These are phyloP conservation scores for Botrytis sinoallii DNA, from an alignment of 2,329 filamentous ascomycete species.

Conservation along the genomic window DNA sequence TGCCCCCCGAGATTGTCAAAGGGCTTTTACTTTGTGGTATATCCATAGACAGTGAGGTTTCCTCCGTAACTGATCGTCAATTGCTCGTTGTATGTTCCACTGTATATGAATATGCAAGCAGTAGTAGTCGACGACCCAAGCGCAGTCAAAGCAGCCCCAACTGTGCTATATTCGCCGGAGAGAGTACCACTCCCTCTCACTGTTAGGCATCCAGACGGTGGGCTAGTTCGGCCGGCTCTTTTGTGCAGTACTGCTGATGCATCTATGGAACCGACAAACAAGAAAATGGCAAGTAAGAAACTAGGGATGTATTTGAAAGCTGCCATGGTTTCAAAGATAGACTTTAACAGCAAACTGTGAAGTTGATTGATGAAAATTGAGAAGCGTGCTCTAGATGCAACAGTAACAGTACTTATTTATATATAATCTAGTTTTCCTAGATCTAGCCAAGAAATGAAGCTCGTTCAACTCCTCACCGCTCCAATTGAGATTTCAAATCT, in stretches of 20 bases:
- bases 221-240: background rate
- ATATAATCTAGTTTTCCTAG: background rate
- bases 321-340: background rate
- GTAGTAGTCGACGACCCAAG: background rate
- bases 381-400: background rate
- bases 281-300: background rate
- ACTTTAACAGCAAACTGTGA: background rate
- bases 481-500: background rate
- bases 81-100: slow-evolving; percentile 8
- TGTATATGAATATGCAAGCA: slow-evolving; percentile 10
- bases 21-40: slow-evolving; percentile 2
- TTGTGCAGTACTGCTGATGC: slow-evolving; percentile 3
- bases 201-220: slow-evolving; percentile 16
- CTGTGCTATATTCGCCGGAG: slow-evolving; percentile 19
- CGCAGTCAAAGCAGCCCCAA: background rate
- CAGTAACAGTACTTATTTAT: background rate
- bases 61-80: background rate
- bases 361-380: background rate
- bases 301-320: background rate
- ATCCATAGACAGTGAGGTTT: slow-evolving; percentile 5
- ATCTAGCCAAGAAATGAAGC: background rate
- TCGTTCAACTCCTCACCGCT: background rate
- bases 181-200: slow-evolving; percentile 19
- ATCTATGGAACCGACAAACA: background rate
- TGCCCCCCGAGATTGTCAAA: background rate